A percentile compares a stretch with the other conserved stretches of the same genome.
Conservation (phyloP, 2,329 filamentous ascomycete genomes). For the Cryphonectria nitschkei region DNA sequence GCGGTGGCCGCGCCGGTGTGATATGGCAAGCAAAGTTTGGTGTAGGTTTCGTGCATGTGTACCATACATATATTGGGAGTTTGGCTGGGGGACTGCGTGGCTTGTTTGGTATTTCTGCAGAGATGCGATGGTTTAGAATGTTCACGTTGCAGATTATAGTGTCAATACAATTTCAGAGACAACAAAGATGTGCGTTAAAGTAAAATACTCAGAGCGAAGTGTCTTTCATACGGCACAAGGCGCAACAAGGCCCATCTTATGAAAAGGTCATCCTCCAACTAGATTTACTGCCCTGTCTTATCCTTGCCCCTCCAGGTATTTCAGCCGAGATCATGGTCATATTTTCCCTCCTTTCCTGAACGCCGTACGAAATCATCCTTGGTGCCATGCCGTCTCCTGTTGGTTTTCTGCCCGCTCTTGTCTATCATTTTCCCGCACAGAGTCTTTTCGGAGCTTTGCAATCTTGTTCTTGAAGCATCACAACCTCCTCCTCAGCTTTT, state of each 20-base stretch:
- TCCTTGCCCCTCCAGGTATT: not conserved
- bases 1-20: constrained; percentile 4
- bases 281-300: not conserved
- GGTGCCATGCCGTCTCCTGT: not conserved
- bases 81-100: constrained; percentile 18
- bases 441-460: not conserved
- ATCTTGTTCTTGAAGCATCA: not conserved
- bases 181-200: not conserved
- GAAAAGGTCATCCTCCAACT: not conserved
- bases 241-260: not conserved
- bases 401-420: not conserved
- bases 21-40: constrained; percentile 12
- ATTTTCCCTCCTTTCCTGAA: constrained; percentile 25
- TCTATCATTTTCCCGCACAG: not conserved
- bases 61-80: constrained; percentile 31
- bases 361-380: constrained; percentile 21
- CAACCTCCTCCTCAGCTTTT: not conserved
- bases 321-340: constrained; percentile 1
- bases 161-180: not conserved
- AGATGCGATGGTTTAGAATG: constrained; percentile 25
- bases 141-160: not conserved
- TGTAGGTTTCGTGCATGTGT: constrained; percentile 21
- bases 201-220: not conserved
- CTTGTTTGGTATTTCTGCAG: constrained; percentile 9
- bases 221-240: not conserved